A percentile compares a stretch with the other conserved stretches of the same genome.
Conservation (phyloP, 768 basidiomycete species). For the Cystobasidium onofrii region DNA sequence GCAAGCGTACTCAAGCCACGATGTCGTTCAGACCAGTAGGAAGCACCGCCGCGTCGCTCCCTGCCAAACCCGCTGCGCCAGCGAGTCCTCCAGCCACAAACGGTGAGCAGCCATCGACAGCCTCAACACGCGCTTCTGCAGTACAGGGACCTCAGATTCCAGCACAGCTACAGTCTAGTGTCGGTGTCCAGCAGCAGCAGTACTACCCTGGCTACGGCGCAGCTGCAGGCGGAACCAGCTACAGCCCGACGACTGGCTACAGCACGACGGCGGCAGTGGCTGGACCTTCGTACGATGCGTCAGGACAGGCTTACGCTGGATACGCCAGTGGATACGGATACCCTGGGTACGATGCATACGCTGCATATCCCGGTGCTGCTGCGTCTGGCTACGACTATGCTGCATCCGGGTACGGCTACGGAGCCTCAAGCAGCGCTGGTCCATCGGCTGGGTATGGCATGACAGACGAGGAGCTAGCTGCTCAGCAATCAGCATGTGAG, state of each 20-base stretch:
- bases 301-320: slow-evolving; percentile 4
- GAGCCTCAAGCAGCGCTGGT: neutral
- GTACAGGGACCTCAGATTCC: slow-evolving; percentile 16
- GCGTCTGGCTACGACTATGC: slow-evolving; percentile 2
- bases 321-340: neutral
- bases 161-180: slow-evolving; percentile 1
- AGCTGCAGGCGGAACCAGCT: neutral
- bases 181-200: neutral
- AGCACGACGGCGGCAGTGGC: neutral
- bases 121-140: neutral
- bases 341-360: slow-evolving; percentile 15
- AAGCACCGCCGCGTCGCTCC: neutral
- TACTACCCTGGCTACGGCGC: neutral
- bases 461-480: slow-evolving; percentile 17
- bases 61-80: neutral
- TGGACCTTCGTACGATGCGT: slow-evolving; percentile 5
- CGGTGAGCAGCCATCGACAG: neutral
- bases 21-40: slow-evolving; percentile 22
- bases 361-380: neutral
- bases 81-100: neutral
- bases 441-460: neutral
- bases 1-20: neutral
- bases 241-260: slow-evolving; percentile 3
- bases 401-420: slow-evolving; percentile 4
- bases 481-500: slow-evolving; percentile 27